These are phyloP conservation scores for Apiotrichum gamsii DNA, from an alignment of 1,284 basidiomycete species.

Conservation along the genomic window DNA sequence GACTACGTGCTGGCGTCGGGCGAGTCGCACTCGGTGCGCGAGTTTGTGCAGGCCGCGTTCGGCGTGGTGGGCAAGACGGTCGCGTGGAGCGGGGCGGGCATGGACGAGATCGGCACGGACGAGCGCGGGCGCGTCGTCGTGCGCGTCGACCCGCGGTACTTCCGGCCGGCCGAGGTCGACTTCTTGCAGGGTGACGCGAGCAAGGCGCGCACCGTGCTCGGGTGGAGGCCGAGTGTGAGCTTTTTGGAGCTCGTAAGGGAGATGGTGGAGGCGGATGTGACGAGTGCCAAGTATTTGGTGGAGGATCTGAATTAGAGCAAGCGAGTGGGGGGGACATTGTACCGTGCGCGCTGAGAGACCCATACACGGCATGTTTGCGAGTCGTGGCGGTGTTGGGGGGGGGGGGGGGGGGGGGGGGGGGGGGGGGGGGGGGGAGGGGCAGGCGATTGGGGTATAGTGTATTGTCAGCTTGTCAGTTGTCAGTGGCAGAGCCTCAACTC, in stretches of 20 bases:
- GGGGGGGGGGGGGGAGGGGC: no score
- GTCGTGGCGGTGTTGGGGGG: no score
- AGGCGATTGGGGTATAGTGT: no score
- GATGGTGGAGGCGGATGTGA: conserved; percentile 55
- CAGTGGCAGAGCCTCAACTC: no score
- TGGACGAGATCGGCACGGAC: conserved; percentile 45
- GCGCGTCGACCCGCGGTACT: conserved; percentile 30
- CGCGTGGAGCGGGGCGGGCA: conserved; percentile 67
- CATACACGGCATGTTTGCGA: no score
- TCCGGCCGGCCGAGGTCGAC: conserved; percentile 77
- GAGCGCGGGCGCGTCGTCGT: conserved; percentile 6
- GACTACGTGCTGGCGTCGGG: conserved; percentile 90
- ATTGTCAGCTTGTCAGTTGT: no score
- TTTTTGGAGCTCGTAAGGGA: conserved; percentile 77
- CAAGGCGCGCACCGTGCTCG: conserved; percentile 74
- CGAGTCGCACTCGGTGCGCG: conserved; percentile 82
- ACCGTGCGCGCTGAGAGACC: no score
- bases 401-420: no score
- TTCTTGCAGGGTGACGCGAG: conserved; percentile 40
- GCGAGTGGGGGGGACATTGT: no score
- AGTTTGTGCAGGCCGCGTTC: conserved; percentile 82
- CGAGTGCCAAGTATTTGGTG: conserved; percentile 19
- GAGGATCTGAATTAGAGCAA: conserved; percentile 25
- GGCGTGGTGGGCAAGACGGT: conserved; percentile 59
- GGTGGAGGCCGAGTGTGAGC: conserved; percentile 75